Percentiles rank a stretch among this genome's conserved stretches.
These are phyloP conservation scores for Psilocybe cyanescens DNA, from an alignment of 768 basidiomycete species.

Conservation along the genomic window DNA sequence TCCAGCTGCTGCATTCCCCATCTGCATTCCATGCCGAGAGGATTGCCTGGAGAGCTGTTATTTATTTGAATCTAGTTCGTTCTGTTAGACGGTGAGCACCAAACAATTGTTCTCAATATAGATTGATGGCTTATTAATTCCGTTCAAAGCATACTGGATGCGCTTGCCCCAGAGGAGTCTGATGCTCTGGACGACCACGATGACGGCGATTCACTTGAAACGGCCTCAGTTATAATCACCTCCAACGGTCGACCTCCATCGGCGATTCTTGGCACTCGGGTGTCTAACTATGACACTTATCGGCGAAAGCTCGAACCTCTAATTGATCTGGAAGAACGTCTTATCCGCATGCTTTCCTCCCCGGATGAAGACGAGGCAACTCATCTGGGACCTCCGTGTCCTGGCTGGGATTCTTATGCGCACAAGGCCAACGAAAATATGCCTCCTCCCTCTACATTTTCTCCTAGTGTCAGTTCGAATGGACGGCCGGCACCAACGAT, in stretches of 20 bases:
- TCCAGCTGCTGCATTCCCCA: constrained; percentile 80
- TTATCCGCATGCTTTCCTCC: constrained; percentile 69
- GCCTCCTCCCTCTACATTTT: constrained; percentile 21
- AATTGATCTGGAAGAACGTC: constrained; percentile 66
- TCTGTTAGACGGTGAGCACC: constrained; percentile 69
- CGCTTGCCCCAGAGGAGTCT: constrained; percentile 61
- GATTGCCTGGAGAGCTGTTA: constrained; percentile 85
- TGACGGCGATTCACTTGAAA: constrained; percentile 53
- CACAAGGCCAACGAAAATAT: constrained; percentile 28
- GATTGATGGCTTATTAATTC: constrained; percentile 18
- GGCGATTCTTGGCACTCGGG: constrained; percentile 50
- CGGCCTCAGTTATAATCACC: constrained; percentile 54
- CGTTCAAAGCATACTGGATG: constrained; percentile 67
- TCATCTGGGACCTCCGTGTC: constrained; percentile 46
- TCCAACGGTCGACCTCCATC: constrained; percentile 54
- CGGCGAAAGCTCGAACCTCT: constrained; percentile 68
- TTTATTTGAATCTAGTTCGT: constrained; percentile 86
- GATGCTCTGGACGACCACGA: constrained; percentile 65
- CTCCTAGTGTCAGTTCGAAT: constrained; percentile 29
- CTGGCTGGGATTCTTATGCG: constrained; percentile 41
- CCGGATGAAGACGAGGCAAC: constrained; percentile 75
- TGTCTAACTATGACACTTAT: constrained; percentile 67
- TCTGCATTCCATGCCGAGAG: constrained; percentile 79
- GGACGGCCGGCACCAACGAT: constrained; percentile 57
- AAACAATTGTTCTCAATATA: constrained; percentile 11